Conservation (phyloP, 2,329 filamentous ascomycete genomes). For the Ceratocystis alfenasii region DNA sequence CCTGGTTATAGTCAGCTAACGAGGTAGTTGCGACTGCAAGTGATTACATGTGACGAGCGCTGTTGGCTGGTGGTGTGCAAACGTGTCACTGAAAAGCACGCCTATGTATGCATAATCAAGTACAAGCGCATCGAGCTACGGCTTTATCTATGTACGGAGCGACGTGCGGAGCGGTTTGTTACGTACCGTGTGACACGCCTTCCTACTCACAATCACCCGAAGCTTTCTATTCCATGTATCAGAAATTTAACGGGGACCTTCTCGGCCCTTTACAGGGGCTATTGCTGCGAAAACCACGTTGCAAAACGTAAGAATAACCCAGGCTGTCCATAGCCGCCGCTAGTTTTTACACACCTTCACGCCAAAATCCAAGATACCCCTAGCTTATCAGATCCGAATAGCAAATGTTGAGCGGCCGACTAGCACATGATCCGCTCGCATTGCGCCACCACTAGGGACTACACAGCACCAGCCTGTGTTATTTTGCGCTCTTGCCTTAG, state of each 20-base stretch:
- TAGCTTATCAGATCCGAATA: conserved; percentile 1
- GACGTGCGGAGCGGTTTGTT: not conserved
- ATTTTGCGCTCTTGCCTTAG: not conserved
- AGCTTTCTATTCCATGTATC: not conserved
- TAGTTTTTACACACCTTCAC: not conserved
- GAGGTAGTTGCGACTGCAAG: not conserved
- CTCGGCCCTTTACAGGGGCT: not conserved
- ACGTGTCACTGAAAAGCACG: not conserved
- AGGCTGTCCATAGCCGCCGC: not conserved
- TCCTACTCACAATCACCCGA: not conserved
- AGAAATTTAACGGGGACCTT: not conserved
- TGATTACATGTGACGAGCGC: not conserved
- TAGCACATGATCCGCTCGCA: not conserved
- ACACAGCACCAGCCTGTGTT: not conserved
- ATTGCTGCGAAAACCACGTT: not conserved
- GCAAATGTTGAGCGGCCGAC: not conserved
- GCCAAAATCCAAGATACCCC: not conserved
- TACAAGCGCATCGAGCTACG: not conserved
- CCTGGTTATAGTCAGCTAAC: not conserved
- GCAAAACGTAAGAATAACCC: not conserved
- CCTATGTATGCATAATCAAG: not conserved
- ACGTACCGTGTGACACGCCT: not conserved
- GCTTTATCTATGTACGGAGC: not conserved
- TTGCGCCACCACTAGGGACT: not conserved
- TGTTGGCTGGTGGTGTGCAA: not conserved